Evolutionary conservation across 140 eudicot genomes (phyloP).

Genomic region (Bidens hawaiensis): DNA sequence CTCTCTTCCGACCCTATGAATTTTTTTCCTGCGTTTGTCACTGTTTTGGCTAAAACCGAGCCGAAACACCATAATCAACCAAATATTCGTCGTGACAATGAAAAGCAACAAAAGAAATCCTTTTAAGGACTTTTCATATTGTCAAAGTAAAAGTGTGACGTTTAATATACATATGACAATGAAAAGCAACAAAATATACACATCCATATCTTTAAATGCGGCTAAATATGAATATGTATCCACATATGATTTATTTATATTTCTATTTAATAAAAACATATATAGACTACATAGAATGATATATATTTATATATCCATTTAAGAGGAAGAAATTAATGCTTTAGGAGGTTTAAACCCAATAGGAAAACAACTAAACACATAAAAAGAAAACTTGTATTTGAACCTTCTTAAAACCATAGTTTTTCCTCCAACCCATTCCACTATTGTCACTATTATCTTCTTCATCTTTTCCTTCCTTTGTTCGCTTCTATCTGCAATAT

Average conservation of each 20-base stretch:
- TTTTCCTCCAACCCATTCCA: constrained; percentile 65
- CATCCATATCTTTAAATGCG: background rate
- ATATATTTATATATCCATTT: background rate
- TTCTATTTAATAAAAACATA: background rate
- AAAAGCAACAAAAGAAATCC: background rate
- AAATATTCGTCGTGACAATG: background rate
- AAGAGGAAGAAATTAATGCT: constrained; percentile 34
- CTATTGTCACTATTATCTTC: constrained; percentile 43
- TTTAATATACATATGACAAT: no score
- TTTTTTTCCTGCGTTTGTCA: no score
- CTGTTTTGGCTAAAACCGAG: no score
- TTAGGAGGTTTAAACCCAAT: constrained; percentile 42
- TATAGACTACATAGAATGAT: background rate
- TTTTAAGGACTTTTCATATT: background rate
- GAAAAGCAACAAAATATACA: background rate
- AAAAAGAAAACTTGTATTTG: constrained; percentile 55
- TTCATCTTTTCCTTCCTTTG: constrained; percentile 23
- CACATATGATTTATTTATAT: background rate
- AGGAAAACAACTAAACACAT: constrained; percentile 61
- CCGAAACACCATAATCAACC: background rate
- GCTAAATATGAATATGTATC: background rate
- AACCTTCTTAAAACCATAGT: constrained; percentile 49
- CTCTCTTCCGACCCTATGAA: no score
- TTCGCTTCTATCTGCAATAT: background rate
- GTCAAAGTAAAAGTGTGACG: no score